Evolutionary conservation across 176 grass and related monocot species (phyloP).

Genomic region (Pharus latifolius): DNA sequence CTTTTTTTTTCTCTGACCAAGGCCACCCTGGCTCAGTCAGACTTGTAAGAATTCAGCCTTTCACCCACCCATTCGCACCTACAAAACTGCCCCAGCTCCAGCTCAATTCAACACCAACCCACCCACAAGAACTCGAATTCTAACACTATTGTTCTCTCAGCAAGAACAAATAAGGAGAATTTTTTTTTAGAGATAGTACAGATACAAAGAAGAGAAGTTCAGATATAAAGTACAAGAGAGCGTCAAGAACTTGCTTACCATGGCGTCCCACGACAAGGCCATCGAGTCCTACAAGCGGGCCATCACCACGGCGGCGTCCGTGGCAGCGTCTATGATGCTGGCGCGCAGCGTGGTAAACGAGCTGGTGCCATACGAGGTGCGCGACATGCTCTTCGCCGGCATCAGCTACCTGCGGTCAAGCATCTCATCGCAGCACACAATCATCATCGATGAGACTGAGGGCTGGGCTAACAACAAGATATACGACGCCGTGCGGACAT

Average conservation of each 20-base stretch:
- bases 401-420: conserved; percentile 22
- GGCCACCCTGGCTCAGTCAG: background rate
- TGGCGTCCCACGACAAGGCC: conserved; percentile 40
- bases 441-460: conserved; percentile 51
- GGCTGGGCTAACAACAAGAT: conserved; percentile 22
- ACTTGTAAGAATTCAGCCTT: background rate
- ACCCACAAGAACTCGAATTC: background rate
- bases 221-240: background rate
- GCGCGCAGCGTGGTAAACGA: conserved; percentile 25
- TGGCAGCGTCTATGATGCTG: conserved; percentile 32
- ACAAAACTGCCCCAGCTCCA: background rate
- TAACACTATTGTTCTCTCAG: background rate
- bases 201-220: background rate
- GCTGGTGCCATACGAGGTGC: conserved; percentile 31
- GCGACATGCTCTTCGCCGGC: background rate
- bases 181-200: too few relatives aligned
- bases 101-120: background rate
- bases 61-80: background rate
- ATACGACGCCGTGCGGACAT: conserved; percentile 31
- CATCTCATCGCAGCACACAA: conserved; percentile 27
- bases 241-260: background rate
- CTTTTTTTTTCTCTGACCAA: background rate
- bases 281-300: conserved; percentile 31
- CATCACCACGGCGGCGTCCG: conserved; percentile 28
- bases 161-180: background rate